These are phyloP conservation scores for Cnidoscolus chayamansa DNA, from an alignment of 441 rosid genomes.

Conservation along the genomic window DNA sequence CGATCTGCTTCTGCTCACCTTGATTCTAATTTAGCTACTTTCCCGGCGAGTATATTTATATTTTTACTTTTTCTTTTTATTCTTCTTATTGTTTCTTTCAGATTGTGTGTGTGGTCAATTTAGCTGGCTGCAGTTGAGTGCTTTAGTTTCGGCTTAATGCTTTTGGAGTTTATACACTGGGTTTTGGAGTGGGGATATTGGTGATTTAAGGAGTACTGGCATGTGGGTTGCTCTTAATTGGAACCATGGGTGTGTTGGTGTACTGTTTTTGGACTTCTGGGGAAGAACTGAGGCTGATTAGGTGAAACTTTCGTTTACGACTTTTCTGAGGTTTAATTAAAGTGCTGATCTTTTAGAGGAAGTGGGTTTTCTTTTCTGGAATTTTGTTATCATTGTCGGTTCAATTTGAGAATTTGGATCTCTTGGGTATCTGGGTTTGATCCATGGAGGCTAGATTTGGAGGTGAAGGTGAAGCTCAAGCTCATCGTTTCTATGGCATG, in stretches of 20 bases:
- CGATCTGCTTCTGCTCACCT: conserved; percentile 15
- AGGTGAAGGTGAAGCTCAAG: conserved; percentile 41
- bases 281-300: conserved; percentile 65
- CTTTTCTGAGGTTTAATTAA: conserved; percentile 22
- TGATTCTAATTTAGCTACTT: background rate
- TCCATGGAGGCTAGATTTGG: conserved; percentile 77
- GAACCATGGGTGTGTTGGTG: conserved; percentile 61
- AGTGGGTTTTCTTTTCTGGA: conserved; percentile 16
- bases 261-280: conserved; percentile 62
- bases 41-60: background rate
- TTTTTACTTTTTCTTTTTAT: background rate
- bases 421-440: conserved; percentile 24
- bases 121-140: conserved; percentile 16
- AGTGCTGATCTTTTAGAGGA: conserved; percentile 41
- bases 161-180: background rate
- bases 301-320: conserved; percentile 18
- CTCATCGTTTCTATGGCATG: conserved; percentile 49
- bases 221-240: conserved; percentile 61
- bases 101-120: background rate
- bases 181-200: conserved; percentile 18
- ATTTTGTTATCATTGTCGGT: conserved; percentile 13
- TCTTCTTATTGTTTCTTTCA: background rate
- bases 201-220: conserved; percentile 27
- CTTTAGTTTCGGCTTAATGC: conserved; percentile 21
- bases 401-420: conserved; percentile 26